Base-by-base conservation (phyloP, 2,329 filamentous ascomycete genomes). In the Anthostomella pinea region DNA sequence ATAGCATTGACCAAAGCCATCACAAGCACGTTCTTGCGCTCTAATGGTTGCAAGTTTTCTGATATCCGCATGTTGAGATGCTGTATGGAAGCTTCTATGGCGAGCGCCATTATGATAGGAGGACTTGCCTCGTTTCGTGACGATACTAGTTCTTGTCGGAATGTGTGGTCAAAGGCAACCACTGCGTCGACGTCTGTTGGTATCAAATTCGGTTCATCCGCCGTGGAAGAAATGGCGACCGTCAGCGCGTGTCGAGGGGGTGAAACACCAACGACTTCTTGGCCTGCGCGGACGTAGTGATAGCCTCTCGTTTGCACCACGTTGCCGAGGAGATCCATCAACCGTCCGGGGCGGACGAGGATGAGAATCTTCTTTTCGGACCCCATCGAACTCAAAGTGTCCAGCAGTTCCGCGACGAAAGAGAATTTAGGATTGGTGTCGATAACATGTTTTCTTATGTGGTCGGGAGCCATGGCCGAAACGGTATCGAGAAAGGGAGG, bases 371-470 rank as follows among this genome's bases (percentile, higher is more conserved):
- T 72, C 23, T 65, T 68, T 8, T 70, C 62, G 9, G 56, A 56
- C 11, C 47, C 46, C 8, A 61, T 55, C 11, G 61, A 56, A n/a
- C 54, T 51, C 8, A 80, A 52, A 7, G 57, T 51, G 14, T 70
- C 60, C 19, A 81, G 53, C 3, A 83, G 60, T 43, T 80, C 75
- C 28, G 67, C 71, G 5, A 81, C 49, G 46, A 83, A 83, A 20
- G 68, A 70, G 47, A 75, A 78, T 47, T 83, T 83, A 36, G 74
- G 63, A 54, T 79, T 82, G 8, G 75, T 71, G 34, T 71, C 71
- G 37, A 71, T 67, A 2, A 71, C 68, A 45, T 78, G 75, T 50
- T 71, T 79, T 47, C 70, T 69, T 35, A 68, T 61, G 15, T 70
- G 65, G 4, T 57, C 52, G 6, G 66, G 50, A 3, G 65, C 56